These are phyloP conservation scores for Aquilaria agallochum DNA, from an alignment of 441 rosid genomes.

Conservation along the genomic window DNA sequence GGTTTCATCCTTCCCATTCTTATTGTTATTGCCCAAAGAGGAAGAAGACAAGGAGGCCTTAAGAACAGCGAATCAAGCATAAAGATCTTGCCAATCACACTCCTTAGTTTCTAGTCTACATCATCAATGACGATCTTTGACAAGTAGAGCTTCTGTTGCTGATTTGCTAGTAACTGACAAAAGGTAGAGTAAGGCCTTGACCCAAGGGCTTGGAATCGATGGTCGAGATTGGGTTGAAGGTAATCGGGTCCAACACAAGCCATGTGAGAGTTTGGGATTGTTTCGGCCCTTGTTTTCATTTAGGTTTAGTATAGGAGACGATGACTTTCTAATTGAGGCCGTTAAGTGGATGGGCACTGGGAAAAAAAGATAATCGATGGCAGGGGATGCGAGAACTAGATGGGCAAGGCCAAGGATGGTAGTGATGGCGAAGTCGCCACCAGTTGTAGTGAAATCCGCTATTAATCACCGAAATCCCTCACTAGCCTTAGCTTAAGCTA, in stretches of 20 bases:
- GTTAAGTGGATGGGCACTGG: no score
- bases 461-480: no score
- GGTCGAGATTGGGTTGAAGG: constrained; percentile 7
- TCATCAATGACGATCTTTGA: neutral
- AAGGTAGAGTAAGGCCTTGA: constrained; percentile 20
- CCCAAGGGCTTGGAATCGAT: constrained; percentile 54
- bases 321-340: no score
- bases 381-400: no score
- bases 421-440: no score
- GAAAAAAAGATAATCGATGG: no score
- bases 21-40: constrained; percentile 8
- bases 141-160: constrained; percentile 4
- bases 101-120: constrained; percentile 21
- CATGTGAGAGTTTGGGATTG: constrained; percentile 46
- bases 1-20: neutral
- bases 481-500: no score
- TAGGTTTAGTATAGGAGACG: no score
- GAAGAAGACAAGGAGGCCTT: constrained; percentile 34
- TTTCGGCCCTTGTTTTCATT: constrained; percentile 41
- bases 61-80: constrained; percentile 63
- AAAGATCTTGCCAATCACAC: constrained; percentile 39
- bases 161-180: constrained; percentile 1
- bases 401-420: no score
- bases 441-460: no score
- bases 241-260: constrained; percentile 47